These are phyloP conservation scores for Leptomonas pyrrhocoris DNA, from an alignment of 208 protist genomes.

Conservation along the genomic window DNA sequence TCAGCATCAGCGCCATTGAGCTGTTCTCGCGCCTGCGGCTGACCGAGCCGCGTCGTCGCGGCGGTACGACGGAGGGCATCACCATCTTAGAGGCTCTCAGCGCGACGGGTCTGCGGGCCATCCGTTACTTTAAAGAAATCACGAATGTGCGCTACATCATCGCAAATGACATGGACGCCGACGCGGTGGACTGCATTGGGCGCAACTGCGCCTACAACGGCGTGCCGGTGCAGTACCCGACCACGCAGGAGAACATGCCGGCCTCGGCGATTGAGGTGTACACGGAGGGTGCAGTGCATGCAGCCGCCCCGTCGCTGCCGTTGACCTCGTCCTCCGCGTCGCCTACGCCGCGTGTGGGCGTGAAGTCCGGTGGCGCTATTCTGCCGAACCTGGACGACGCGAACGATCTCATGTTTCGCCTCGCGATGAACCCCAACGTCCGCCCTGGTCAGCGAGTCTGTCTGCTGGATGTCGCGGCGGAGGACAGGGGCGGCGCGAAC, in stretches of 20 bases:
- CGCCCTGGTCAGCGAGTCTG: constrained; percentile 58
- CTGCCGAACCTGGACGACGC: constrained; percentile 95
- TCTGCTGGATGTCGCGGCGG: constrained; percentile 6
- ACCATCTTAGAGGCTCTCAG: constrained; percentile 97
- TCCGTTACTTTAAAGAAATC: constrained; percentile 98
- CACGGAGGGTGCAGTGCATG: neutral
- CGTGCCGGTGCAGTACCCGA: constrained; percentile 61
- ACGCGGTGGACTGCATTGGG: constrained; percentile 95
- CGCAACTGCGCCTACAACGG: constrained; percentile 96
- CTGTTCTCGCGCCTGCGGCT: constrained; percentile 71
- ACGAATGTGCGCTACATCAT: constrained; percentile 95
- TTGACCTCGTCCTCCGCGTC: neutral
- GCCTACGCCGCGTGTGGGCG: constrained; percentile 14
- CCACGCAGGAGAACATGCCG: constrained; percentile 85
- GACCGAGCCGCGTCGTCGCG: constrained; percentile 59
- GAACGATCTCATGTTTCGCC: constrained; percentile 88
- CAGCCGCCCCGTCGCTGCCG: neutral
- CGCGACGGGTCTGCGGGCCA: constrained; percentile 97
- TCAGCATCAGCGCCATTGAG: constrained; percentile 95
- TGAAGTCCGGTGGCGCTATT: constrained; percentile 65
- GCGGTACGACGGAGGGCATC: constrained; percentile 80
- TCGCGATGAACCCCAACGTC: constrained; percentile 64
- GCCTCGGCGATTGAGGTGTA: constrained; percentile 42
- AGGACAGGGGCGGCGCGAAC: neutral
- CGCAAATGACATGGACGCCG: constrained; percentile 97